These are phyloP conservation scores for Nasturtium officinale DNA, from an alignment of 345 rosid genomes.

Conservation along the genomic window DNA sequence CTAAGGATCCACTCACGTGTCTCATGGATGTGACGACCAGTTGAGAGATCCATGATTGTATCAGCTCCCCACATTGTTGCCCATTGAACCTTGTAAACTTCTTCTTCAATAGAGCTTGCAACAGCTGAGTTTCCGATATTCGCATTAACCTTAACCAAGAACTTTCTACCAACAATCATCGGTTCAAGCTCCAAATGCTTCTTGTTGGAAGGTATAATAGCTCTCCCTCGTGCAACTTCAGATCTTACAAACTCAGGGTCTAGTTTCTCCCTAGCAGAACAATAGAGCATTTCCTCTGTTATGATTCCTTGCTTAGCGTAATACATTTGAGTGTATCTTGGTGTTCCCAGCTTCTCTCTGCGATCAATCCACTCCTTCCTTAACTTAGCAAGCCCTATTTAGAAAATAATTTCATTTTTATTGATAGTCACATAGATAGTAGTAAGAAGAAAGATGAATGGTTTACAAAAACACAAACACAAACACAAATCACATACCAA, in stretches of 20 bases:
- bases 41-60: conserved; percentile 98
- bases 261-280: conserved; percentile 91
- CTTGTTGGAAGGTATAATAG: conserved; percentile 98
- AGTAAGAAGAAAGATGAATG: background rate
- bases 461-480: background rate
- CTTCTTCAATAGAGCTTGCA: conserved; percentile 97
- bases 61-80: conserved; percentile 99
- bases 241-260: conserved; percentile 97
- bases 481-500: conserved; percentile 49
- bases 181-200: conserved; percentile 96
- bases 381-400: conserved; percentile 87
- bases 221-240: conserved; percentile 96
- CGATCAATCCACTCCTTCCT: conserved; percentile 87
- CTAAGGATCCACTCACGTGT: conserved; percentile 96
- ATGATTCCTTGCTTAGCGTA: conserved; percentile 95
- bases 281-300: conserved; percentile 94
- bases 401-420: background rate
- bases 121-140: conserved; percentile 97
- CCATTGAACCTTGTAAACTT: conserved; percentile 99
- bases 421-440: background rate
- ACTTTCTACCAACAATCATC: conserved; percentile 91
- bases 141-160: conserved; percentile 96
- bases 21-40: conserved; percentile 98
- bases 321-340: conserved; percentile 95
- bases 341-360: conserved; percentile 73